Conservation (phyloP, 192 early-diverging fungal genomes). For the Pecoramyces ruminantium region DNA sequence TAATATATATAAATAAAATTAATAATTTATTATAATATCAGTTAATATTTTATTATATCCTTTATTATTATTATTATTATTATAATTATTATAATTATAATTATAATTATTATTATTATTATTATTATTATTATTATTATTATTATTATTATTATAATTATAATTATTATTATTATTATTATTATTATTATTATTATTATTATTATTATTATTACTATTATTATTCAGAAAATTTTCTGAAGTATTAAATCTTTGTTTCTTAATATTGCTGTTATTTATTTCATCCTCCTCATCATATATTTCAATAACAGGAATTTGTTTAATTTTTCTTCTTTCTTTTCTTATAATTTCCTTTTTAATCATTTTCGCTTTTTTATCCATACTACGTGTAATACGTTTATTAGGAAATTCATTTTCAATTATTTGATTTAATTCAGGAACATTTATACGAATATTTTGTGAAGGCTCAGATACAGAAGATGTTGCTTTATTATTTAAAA, state of each 20-base stretch:
- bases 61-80: too few relatives aligned
- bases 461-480: background rate
- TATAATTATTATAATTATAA: too few relatives aligned
- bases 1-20: too few relatives aligned
- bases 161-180: too few relatives aligned
- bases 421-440: background rate
- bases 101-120: too few relatives aligned
- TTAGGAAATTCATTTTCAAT: background rate
- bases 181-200: too few relatives aligned
- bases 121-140: too few relatives aligned
- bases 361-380: background rate
- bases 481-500: too few relatives aligned
- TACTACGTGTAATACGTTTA: background rate
- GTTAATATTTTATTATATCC: too few relatives aligned
- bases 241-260: background rate
- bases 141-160: too few relatives aligned
- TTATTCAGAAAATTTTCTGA: background rate
- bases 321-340: background rate
- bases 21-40: too few relatives aligned
- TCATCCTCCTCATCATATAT: background rate
- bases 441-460: background rate
- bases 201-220: too few relatives aligned
- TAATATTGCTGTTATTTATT: background rate
- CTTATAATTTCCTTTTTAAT: background rate
- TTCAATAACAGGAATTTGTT: background rate